phyloP scores from a whole-genome alignment of 129 eudicot genomes.

The Logfia minima region DNA sequence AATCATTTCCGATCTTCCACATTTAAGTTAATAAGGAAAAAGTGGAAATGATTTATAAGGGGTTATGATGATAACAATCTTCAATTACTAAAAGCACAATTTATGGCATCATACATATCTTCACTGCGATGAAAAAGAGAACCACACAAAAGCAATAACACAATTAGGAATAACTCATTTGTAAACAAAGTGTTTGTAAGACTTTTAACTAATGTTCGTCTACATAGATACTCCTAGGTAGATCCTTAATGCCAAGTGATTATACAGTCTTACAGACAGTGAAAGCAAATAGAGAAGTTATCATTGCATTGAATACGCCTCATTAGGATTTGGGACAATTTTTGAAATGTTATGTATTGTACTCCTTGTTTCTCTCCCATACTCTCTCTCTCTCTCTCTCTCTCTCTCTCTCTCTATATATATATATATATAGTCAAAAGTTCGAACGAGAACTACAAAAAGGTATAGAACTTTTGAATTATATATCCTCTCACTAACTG shows the following conservation, averaged over 20 bases:
- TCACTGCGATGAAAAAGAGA: not conserved
- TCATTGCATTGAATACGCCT: constrained; percentile 11
- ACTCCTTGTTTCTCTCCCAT: no score
- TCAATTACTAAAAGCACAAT: not conserved
- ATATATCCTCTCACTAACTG: not conserved
- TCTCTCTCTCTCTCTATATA: no score
- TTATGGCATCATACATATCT: not conserved
- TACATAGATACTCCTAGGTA: constrained; percentile 11
- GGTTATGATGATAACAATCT: no score
- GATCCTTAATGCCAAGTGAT: not conserved
- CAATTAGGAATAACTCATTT: not conserved
- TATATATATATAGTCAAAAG: no score
- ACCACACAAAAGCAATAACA: not conserved
- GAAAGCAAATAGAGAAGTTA: not conserved
- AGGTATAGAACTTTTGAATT: no score
- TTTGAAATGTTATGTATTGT: constrained; percentile 1
- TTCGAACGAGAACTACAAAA: no score
- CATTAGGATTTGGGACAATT: not conserved
- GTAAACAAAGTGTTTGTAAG: not conserved
- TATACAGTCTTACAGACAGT: not conserved
- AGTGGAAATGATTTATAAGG: no score
- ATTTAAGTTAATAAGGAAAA: no score
- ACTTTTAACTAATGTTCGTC: not conserved
- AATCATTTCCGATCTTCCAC: no score
- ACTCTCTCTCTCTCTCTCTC: no score